Base-by-base conservation (phyloP, 257 asterid genomes). In the Cruciata laevipes region DNA sequence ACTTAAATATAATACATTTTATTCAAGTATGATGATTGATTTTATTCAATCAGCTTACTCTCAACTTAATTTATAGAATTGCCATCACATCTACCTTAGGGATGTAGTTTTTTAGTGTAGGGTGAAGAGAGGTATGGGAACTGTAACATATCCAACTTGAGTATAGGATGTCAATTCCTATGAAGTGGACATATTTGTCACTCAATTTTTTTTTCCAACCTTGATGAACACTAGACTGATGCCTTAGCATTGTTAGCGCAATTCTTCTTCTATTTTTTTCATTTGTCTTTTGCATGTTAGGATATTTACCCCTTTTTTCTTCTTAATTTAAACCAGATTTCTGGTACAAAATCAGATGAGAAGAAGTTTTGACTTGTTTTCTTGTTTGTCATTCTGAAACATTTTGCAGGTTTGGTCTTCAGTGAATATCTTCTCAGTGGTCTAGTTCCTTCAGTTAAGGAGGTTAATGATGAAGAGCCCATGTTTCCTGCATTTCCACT, bases 371-470 rank as follows among this genome's bases (percentile, higher is more conserved):
- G 38, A 64, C 31, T 56, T 61, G 35, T 18, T 67, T 18, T 49
- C 66, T 63, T 35, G 27, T 58, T 23, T 38, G 61, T 18, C 25
- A 27, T 59, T 38, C 60, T 49, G 51, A 21, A 31, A 42, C 13
- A 38, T 61, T 71, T 63, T 44, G 73, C 87, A 93, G 97, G 99
- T 83, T 78, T 93, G 73, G 87, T 93, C 77, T 93, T 90, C 81
- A 86, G 96, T 66, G 96, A 93, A 79, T 93, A 90, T 82, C 89
- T 90, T 72, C 94, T 93, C 75, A 90, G 95, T 68, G 99, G 99
- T 74, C 80, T 90, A 17, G 90, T 93, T 72, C 99, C 99, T 71
- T 87, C 96, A 59, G 89, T 93, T 30, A 93, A 86, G 84, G 97
- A 90, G 83, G 97, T 90, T 75, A 93, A 93, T 78, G 82, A 84